phyloP scores from a whole-genome alignment of 1,284 basidiomycete species.

The Gomphus bonarii region DNA sequence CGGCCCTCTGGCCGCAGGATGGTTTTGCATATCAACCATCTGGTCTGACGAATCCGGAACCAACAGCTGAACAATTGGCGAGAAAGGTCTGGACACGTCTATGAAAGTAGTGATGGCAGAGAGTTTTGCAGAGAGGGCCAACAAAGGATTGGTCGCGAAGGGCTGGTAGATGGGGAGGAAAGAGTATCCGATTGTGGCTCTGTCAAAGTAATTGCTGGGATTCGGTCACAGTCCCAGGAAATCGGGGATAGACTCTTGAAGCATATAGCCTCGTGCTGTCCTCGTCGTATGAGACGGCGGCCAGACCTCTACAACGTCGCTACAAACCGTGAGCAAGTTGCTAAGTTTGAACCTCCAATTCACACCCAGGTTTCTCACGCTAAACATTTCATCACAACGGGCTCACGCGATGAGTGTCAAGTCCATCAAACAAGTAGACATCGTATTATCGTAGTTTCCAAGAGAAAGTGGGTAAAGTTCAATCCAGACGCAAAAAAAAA shows the following conservation, averaged over 20 bases:
- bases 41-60: background rate
- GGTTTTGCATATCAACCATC: constrained; percentile 1
- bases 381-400: background rate
- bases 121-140: background rate
- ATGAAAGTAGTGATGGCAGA: background rate
- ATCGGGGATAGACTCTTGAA: background rate
- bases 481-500: background rate
- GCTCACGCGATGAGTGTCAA: background rate
- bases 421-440: constrained; percentile 1
- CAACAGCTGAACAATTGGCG: background rate
- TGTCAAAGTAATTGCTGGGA: background rate
- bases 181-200: background rate
- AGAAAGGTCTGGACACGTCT: background rate
- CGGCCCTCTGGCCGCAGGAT: background rate
- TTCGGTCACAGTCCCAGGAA: constrained; percentile 1
- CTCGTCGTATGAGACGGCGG: constrained; percentile 2
- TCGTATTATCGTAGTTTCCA: constrained; percentile 4
- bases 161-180: background rate
- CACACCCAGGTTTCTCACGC: constrained; percentile 8
- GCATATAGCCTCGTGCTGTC: constrained; percentile 1
- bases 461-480: background rate
- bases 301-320: background rate
- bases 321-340: background rate
- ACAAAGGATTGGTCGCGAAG: background rate
- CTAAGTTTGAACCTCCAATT: background rate